Conservation (phyloP, 805 yeast genomes). For the Yarrowia keelungensis region DNA sequence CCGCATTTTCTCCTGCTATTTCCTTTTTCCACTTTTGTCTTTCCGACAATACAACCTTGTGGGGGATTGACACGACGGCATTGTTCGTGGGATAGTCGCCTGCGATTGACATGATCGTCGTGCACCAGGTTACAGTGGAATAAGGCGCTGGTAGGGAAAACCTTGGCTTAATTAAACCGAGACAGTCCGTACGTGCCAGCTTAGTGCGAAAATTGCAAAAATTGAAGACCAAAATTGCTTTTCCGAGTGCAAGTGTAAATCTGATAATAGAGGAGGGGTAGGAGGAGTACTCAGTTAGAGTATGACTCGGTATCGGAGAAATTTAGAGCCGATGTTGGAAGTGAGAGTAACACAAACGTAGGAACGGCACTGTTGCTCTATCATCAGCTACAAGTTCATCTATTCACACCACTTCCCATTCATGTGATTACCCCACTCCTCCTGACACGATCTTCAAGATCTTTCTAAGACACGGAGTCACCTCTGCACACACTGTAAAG, state of each 20-base stretch:
- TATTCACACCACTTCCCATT: neutral
- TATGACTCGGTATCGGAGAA: too few species aligned
- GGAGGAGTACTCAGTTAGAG: too few species aligned
- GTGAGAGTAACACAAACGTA: too few species aligned
- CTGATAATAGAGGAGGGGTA: too few species aligned
- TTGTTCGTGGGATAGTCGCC: neutral
- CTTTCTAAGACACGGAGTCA: slow-evolving; percentile 6
- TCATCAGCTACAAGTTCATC: too few species aligned
- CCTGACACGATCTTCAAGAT: slow-evolving; percentile 1
- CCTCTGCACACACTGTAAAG: neutral
- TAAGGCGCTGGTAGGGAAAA: too few species aligned
- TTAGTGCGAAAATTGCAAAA: too few species aligned
- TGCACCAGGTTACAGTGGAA: neutral
- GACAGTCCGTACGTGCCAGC: neutral
- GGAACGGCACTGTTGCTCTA: too few species aligned
- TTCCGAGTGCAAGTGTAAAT: neutral
- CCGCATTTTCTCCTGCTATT: neutral
- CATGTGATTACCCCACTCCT: slow-evolving; percentile 5
- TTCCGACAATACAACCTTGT: neutral
- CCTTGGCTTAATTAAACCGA: neutral
- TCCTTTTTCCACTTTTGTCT: slow-evolving; percentile 2
- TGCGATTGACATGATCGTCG: slow-evolving; percentile 10
- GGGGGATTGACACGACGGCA: neutral
- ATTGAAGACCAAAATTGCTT: neutral
- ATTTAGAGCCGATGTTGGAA: too few species aligned